Conservation (phyloP, 2,329 filamentous ascomycete species). For the Blumeriella jaapii region DNA sequence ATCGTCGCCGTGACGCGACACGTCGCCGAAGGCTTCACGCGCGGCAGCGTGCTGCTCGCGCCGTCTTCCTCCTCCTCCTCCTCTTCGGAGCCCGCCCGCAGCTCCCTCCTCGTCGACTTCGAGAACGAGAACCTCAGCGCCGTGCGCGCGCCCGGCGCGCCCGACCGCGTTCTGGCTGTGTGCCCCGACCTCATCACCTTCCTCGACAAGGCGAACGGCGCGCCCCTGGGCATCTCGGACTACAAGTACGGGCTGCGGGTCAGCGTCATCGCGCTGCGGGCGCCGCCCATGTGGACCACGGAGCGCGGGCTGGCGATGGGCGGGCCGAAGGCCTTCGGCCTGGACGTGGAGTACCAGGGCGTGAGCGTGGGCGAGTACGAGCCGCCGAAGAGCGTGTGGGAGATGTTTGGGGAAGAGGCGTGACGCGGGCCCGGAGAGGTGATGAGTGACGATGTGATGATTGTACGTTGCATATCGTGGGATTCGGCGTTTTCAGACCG, state of each 20-base stretch:
- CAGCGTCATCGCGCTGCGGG: slow-evolving; percentile 37
- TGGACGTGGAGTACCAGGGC: slow-evolving; percentile 20
- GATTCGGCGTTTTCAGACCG: too few relatives aligned
- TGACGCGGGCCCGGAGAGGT: neutral
- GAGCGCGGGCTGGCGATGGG: slow-evolving; percentile 30
- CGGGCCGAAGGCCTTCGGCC: slow-evolving; percentile 31
- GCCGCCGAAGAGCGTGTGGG: slow-evolving; percentile 23
- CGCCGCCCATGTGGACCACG: slow-evolving; percentile 38
- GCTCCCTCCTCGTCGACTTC: slow-evolving; percentile 20
- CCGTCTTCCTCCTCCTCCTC: slow-evolving; percentile 9
- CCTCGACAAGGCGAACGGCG: slow-evolving; percentile 35
- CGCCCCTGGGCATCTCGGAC: slow-evolving; percentile 39
- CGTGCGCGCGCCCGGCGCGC: slow-evolving; percentile 11
- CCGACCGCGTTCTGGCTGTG: slow-evolving; percentile 17
- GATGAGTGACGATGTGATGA: neutral
- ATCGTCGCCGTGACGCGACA: slow-evolving; percentile 22
- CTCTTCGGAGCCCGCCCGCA: neutral
- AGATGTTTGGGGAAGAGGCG: slow-evolving; percentile 16
- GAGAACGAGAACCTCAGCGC: slow-evolving; percentile 26
- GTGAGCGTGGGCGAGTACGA: slow-evolving; percentile 18
- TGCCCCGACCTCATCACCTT: slow-evolving; percentile 27
- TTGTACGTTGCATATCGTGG: neutral
- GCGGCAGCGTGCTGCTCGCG: slow-evolving; percentile 22
- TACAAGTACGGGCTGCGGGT: slow-evolving; percentile 40
- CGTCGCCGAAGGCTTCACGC: slow-evolving; percentile 22